phyloP scores from a whole-genome alignment of 75 land plant species.

The Pinus albicaulis region DNA sequence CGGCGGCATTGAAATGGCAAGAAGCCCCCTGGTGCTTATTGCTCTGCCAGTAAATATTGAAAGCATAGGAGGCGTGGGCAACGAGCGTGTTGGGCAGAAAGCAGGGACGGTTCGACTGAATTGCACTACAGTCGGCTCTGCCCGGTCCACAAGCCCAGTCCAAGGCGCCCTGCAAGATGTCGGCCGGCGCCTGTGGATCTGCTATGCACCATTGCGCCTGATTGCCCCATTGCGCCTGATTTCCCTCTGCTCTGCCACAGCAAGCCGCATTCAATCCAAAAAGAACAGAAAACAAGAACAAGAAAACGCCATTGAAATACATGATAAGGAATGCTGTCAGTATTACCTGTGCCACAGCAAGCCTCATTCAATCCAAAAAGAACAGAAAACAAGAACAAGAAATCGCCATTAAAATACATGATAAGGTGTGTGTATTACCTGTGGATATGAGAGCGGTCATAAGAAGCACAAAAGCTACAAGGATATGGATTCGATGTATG shows the following conservation, averaged over 20 bases:
- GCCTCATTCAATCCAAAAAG: too few species aligned
- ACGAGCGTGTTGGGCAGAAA: constrained; percentile 44
- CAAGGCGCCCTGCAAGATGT: constrained; percentile 51
- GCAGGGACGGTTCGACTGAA: constrained; percentile 63
- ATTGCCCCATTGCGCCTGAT: not conserved
- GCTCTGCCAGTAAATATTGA: constrained; percentile 72
- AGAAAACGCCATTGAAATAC: too few species aligned
- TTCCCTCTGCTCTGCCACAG: not conserved
- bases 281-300: too few species aligned
- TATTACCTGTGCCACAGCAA: not conserved
- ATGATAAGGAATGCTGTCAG: too few species aligned
- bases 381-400: too few species aligned
- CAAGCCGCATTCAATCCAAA: not conserved
- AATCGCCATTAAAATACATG: too few species aligned
- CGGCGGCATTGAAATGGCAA: constrained; percentile 65
- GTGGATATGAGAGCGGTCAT: too few species aligned
- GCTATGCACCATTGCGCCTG: constrained; percentile 12
- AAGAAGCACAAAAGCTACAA: too few species aligned
- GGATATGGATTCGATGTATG: too few species aligned
- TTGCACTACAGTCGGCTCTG: constrained; percentile 61
- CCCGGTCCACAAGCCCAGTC: constrained; percentile 88
- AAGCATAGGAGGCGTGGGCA: constrained; percentile 82
- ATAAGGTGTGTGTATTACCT: too few species aligned
- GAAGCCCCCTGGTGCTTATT: constrained; percentile 41
- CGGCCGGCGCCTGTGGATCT: constrained; percentile 27